Base-by-base conservation (phyloP, 2,329 filamentous ascomycete species). In the Magnaporthiopsis incrustans region DNA sequence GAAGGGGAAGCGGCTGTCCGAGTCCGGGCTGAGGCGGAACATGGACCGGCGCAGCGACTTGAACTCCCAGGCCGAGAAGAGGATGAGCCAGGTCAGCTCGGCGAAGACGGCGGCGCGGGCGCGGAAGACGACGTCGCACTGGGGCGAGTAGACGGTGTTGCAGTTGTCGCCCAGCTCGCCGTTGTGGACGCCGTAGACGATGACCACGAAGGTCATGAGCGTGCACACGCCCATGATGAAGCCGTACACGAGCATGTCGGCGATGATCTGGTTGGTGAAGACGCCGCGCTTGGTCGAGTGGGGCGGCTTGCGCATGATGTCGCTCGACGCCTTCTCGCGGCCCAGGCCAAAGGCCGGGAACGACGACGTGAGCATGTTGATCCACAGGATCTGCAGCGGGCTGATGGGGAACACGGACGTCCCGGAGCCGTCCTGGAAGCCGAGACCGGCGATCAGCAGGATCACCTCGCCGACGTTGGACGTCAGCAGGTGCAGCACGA, bases 351-450 rank as follows among this genome's bases (percentile, higher is more conserved):
- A 95, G 65, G 93, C 92, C 1, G 92, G 92, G 74, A 95, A 86
- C 1, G 89, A 90, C 57, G 90, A 94, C 0, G 92, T 97, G 64
- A 95, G 84, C 89, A 96, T 94, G 76, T 96, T 96, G 74, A 97
- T 91, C 92, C 91, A 97, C 65, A 97, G 84, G 67, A 96, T 94
- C 70, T 96, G 88, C 14, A 96, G 86, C 0, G 92, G 91, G 0
- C 90, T 87, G 59, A 96, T 85, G 5, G 92, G 92, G 74, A 96
- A 96, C 12, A 96, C 91, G 0, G 91, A 95, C 66, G 90, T 82
- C 11, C 85, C 82, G 12, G 81, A 78, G 2, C 76, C 68, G 71
- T 96, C 92, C 70, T 92, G 89, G 78, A 96, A 96, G 0, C 82
- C 89, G 4, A 96, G 85, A 63, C 92, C 92, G 56, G 92, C 87